Percentiles rank a stretch among this genome's conserved stretches.
Conservation (phyloP, 2,329 filamentous ascomycete species). For the Aaosphaeria pasadenensis region DNA sequence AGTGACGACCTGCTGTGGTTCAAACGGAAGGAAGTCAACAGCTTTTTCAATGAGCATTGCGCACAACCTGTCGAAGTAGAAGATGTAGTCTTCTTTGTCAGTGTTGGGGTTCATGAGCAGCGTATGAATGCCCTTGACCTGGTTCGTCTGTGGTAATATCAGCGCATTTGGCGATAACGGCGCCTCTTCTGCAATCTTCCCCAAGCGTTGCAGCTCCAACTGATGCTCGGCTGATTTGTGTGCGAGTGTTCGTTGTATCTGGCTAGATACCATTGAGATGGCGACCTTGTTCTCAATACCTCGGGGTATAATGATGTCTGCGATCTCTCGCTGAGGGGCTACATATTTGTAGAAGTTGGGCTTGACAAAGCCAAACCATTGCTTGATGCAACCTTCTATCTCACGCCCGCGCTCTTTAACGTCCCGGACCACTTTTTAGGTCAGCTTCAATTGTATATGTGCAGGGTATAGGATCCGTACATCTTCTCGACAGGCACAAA, state of each 20-base stretch:
- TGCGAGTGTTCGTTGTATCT: slow-evolving; percentile 81
- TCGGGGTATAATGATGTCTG: slow-evolving; percentile 92
- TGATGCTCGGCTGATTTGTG: slow-evolving; percentile 84
- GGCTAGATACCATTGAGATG: slow-evolving; percentile 92
- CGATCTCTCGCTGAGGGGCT: slow-evolving; percentile 83
- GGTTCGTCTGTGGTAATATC: slow-evolving; percentile 71
- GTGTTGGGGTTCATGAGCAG: slow-evolving; percentile 81
- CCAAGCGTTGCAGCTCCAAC: slow-evolving; percentile 72
- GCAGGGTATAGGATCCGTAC: slow-evolving; percentile 50
- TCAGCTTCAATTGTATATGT: not conserved
- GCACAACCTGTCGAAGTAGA: slow-evolving; percentile 90
- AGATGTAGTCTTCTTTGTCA: slow-evolving; percentile 85
- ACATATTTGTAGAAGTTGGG: slow-evolving; percentile 95
- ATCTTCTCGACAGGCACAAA: slow-evolving; percentile 83
- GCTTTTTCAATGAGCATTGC: slow-evolving; percentile 76
- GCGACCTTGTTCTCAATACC: slow-evolving; percentile 94
- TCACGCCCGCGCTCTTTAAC: slow-evolving; percentile 86
- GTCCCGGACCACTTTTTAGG: slow-evolving; percentile 74
- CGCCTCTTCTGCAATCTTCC: slow-evolving; percentile 66
- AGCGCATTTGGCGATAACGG: slow-evolving; percentile 73
- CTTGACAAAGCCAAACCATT: slow-evolving; percentile 96
- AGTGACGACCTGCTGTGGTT: slow-evolving; percentile 63
- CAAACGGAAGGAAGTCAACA: slow-evolving; percentile 59
- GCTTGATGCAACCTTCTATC: slow-evolving; percentile 93
- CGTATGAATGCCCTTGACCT: slow-evolving; percentile 85